phyloP scores from a whole-genome alignment of 2,329 filamentous ascomycete species.

The Hymenoscyphus scutula region DNA sequence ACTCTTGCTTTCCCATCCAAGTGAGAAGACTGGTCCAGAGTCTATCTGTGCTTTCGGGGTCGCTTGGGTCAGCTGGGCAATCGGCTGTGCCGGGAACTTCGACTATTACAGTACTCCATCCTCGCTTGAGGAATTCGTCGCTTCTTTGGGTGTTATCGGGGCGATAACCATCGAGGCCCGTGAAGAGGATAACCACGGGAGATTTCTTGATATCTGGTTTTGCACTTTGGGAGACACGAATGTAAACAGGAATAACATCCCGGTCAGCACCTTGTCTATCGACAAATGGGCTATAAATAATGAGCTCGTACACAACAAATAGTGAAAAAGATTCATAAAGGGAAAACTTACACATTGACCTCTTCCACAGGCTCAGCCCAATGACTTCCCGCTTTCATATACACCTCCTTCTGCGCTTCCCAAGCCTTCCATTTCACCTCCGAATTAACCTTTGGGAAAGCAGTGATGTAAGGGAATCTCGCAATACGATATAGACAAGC shows the following conservation, averaged over 20 bases:
- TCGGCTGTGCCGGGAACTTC: slow-evolving; percentile 69
- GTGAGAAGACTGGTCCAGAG: slow-evolving; percentile 61
- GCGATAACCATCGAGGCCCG: slow-evolving; percentile 61
- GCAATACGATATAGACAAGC: slow-evolving; percentile 72
- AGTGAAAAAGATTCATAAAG: neutral
- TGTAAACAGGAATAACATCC: slow-evolving; percentile 59
- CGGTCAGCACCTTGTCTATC: slow-evolving; percentile 48
- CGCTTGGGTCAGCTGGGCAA: slow-evolving; percentile 60
- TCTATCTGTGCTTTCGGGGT: slow-evolving; percentile 58
- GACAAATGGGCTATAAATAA: slow-evolving; percentile 47
- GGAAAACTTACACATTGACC: slow-evolving; percentile 45
- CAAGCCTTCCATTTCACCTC: slow-evolving; percentile 60
- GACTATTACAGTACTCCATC: slow-evolving; percentile 60
- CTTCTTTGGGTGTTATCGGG: slow-evolving; percentile 61
- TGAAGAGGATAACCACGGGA: slow-evolving; percentile 56
- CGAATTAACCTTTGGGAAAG: slow-evolving; percentile 41
- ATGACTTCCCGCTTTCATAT: slow-evolving; percentile 52
- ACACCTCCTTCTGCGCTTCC: slow-evolving; percentile 61
- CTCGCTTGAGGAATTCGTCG: slow-evolving; percentile 60
- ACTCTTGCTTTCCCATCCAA: slow-evolving; percentile 52
- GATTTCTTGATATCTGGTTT: slow-evolving; percentile 34
- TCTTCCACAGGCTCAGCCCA: slow-evolving; percentile 62
- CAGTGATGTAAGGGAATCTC: slow-evolving; percentile 60
- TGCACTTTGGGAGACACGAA: slow-evolving; percentile 55
- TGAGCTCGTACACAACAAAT: neutral